Conservation (phyloP, 805 yeast species). For the Candida coleopterorum region DNA sequence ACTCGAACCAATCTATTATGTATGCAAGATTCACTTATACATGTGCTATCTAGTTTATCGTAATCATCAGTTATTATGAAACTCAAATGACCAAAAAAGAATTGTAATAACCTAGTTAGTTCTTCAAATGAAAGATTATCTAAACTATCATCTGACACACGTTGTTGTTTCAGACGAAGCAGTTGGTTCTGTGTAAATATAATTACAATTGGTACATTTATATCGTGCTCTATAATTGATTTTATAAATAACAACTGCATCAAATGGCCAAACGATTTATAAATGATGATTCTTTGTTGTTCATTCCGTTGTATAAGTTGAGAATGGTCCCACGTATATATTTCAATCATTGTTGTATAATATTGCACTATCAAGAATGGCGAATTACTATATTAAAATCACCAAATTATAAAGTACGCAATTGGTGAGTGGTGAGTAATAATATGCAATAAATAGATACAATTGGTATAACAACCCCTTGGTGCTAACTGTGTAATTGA, state of each 20-base stretch:
- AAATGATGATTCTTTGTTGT: not conserved
- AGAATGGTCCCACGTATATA: not conserved
- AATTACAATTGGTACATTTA: slow-evolving; percentile 28
- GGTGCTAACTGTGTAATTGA: too few relatives aligned
- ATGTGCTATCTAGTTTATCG: not conserved
- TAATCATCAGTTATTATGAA: not conserved
- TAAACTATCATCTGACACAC: slow-evolving; percentile 9
- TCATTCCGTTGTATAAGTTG: not conserved
- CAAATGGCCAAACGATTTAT: not conserved
- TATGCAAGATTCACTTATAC: slow-evolving; percentile 8
- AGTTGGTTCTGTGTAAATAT: slow-evolving; percentile 10
- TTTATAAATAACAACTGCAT: not conserved
- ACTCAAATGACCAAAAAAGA: slow-evolving; percentile 35
- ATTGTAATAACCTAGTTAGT: slow-evolving; percentile 26
- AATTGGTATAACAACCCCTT: too few relatives aligned
- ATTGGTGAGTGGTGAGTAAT: too few relatives aligned
- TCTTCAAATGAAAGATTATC: slow-evolving; percentile 24
- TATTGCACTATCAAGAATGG: too few relatives aligned
- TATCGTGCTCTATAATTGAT: slow-evolving; percentile 22
- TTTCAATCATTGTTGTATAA: too few relatives aligned
- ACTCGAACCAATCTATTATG: slow-evolving; percentile 31
- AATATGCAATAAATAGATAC: too few relatives aligned
- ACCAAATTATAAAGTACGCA: too few relatives aligned
- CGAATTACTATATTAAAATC: too few relatives aligned
- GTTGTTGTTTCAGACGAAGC: not conserved